Conservation (phyloP, 2,329 filamentous ascomycete genomes). For the Cytospora mali region DNA sequence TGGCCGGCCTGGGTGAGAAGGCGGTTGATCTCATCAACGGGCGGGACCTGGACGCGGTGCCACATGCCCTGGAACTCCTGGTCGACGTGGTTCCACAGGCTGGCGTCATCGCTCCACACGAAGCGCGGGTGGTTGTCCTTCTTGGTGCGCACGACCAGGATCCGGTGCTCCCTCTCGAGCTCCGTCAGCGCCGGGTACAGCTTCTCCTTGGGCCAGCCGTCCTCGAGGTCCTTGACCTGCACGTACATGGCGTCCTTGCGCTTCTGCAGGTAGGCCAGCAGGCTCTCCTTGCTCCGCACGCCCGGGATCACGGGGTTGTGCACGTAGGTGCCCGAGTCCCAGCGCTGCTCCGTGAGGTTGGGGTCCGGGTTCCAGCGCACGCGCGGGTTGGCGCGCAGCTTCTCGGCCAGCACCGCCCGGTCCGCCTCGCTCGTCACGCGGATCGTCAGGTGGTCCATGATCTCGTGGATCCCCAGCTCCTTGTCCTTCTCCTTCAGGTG, state of each 20-base stretch:
- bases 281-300: slow-evolving; percentile 74
- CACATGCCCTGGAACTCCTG: slow-evolving; percentile 82
- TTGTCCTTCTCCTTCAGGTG: slow-evolving; percentile 76
- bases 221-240: slow-evolving; percentile 86
- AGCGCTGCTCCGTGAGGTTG: slow-evolving; percentile 66
- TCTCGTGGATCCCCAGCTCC: slow-evolving; percentile 71
- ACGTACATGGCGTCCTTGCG: slow-evolving; percentile 82
- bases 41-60: slow-evolving; percentile 77
- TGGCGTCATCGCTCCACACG: slow-evolving; percentile 87
- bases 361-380: slow-evolving; percentile 60
- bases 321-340: slow-evolving; percentile 71
- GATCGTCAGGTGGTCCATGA: slow-evolving; percentile 79
- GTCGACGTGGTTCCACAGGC: slow-evolving; percentile 74
- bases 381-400: slow-evolving; percentile 66
- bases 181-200: slow-evolving; percentile 71
- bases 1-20: slow-evolving; percentile 77
- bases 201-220: slow-evolving; percentile 84
- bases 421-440: slow-evolving; percentile 62
- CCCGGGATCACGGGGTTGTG: slow-evolving; percentile 81
- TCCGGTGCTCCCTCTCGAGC: slow-evolving; percentile 75
- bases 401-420: slow-evolving; percentile 66
- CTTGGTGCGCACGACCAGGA: slow-evolving; percentile 86
- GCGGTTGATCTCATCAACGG: slow-evolving; percentile 73
- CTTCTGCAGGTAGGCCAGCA: slow-evolving; percentile 79
- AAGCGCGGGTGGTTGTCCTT: slow-evolving; percentile 86